Conservation (phyloP, 352 stramenopile genomes). For the Pythium utonaiense region DNA sequence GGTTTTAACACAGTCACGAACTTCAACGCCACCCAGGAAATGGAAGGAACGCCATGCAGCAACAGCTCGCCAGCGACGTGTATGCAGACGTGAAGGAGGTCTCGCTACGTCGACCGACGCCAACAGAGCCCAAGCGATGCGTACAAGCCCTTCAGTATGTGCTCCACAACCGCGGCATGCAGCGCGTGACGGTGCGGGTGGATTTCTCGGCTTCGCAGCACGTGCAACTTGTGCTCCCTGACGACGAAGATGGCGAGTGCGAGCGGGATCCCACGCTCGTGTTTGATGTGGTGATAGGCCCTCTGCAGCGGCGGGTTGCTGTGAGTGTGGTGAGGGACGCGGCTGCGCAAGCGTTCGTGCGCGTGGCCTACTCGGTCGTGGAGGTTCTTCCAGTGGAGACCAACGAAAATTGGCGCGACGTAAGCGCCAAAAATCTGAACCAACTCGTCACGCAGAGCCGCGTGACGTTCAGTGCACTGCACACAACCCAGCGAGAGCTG, state of each 20-base stretch:
- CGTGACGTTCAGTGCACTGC: not conserved
- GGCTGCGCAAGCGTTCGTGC: conserved; percentile 37
- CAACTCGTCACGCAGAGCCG: conserved; percentile 1
- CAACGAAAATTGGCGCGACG: not conserved
- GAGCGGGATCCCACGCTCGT: not conserved
- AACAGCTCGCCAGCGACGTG: conserved; percentile 31
- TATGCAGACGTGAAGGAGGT: conserved; percentile 27
- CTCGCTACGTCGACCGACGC: not conserved
- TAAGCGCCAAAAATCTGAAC: not conserved
- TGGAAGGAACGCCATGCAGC: not conserved
- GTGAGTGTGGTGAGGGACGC: conserved; percentile 27
- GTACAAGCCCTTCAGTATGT: conserved; percentile 38
- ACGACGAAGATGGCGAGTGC: not conserved
- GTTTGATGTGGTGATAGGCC: conserved; percentile 30
- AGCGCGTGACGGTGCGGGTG: conserved; percentile 31
- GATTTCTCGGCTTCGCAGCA: conserved; percentile 43
- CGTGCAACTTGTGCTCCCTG: conserved; percentile 30
- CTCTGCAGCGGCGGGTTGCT: conserved; percentile 36
- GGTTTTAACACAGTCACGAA: conserved; percentile 3
- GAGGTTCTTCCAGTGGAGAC: not conserved
- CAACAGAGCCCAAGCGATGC: not conserved
- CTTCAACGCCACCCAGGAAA: conserved; percentile 1
- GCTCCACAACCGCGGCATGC: conserved; percentile 35
- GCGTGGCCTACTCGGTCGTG: conserved; percentile 32
- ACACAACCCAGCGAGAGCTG: not conserved